Evolutionary conservation across 495 filamentous ascomycete genomes (phyloP), one percentile per base, ranked within the genome.

Genomic region (Neurospora intermedia): DNA sequence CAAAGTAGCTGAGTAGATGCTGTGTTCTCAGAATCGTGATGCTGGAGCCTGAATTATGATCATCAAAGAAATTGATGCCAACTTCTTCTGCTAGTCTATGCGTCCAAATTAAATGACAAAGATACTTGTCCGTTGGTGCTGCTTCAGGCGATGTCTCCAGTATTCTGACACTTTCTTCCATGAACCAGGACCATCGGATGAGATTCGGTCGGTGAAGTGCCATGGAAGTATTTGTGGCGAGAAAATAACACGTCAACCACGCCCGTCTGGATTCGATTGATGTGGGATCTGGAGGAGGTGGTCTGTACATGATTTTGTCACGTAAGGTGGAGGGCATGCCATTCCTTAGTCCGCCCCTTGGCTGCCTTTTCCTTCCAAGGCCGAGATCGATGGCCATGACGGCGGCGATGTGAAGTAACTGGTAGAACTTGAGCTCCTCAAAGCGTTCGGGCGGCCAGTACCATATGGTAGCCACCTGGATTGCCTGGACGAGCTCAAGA

Each of bases 391-490:
- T 89, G 15, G 90, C 92, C 89, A 98, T 91, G 45, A 92, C 84
- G 42, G 93, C 91, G 8, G 94, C 93, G 70, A 94, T 87, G 77
- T 97, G 92, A 38, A 93, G 89, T 71, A 96, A 84, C 81, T 95
- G 92, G 80, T 96, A 96, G 78, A 95, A 97, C 77, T 96, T 96
- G 75, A 96, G 86, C 81, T 97, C 92, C 73, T 97, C 93, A 69
- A 90, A 91, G 71, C 91, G 86, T 71, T 94, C 91, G 2, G 94
- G 93, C 20, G 93, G 92, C 75, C 88, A 90, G 76, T 97, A 97
- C 92, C 93, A 97, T 35, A 91, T 85, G 18, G 88, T 88, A 38
- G 85, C 83, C 27, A 97, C 82, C 43, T 93, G 84, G 13, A 98
- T 80, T 1, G 93, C 88, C 82, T 98, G 94, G 13, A 97, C 88